Conservation (phyloP, 805 yeast species). For the Zygoascus flipseniorum region DNA sequence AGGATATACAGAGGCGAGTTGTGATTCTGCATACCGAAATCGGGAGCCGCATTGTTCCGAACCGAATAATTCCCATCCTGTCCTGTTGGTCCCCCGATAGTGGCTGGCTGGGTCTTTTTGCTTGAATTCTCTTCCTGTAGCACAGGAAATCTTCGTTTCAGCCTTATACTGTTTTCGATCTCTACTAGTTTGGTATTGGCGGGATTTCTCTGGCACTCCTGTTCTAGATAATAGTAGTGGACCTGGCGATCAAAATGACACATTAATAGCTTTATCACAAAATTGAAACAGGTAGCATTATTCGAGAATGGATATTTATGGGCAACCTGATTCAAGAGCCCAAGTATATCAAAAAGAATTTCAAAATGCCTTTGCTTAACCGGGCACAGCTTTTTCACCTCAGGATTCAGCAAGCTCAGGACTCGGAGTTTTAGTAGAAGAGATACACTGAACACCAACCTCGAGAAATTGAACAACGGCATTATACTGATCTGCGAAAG, state of each 20-base stretch:
- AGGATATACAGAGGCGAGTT: conserved; percentile 32
- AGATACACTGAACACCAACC: conserved; percentile 24
- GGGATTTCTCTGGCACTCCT: neutral
- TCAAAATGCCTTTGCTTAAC: conserved; percentile 17
- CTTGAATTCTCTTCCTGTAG: neutral
- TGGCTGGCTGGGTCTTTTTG: neutral
- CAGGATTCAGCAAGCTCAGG: conserved; percentile 21
- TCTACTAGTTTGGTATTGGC: neutral
- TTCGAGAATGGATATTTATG: conserved; percentile 24
- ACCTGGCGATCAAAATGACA: conserved; percentile 26
- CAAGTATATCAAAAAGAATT: conserved; percentile 14
- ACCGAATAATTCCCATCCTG: too few relatives aligned
- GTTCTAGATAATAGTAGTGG: neutral
- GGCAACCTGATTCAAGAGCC: conserved; percentile 16
- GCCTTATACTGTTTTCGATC: neutral
- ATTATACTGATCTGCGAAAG: conserved; percentile 42
- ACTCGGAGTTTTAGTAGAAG: conserved; percentile 27
- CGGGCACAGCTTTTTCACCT: conserved; percentile 20
- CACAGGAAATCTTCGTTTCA: neutral
- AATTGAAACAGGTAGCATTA: conserved; percentile 20
- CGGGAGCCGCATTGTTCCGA: neutral
- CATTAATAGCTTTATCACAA: conserved; percentile 25
- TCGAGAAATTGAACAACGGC: conserved; percentile 33
- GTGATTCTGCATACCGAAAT: conserved; percentile 3
- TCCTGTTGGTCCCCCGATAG: neutral